Evolutionary conservation across 257 asterid species (phyloP).

Genomic region (Solanum raphanifolium): DNA sequence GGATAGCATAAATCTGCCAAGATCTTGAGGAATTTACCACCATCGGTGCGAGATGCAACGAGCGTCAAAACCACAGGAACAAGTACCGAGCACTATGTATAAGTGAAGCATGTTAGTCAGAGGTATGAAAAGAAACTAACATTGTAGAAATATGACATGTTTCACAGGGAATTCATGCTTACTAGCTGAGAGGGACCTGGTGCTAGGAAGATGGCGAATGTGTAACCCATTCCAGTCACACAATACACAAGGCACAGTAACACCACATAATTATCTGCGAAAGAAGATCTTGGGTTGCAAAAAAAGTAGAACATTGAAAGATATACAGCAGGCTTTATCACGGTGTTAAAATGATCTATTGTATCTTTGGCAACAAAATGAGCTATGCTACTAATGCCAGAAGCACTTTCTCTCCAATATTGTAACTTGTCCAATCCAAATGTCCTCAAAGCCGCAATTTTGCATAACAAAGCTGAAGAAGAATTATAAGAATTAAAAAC

Average conservation of each 20-base stretch:
- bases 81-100: constrained; percentile 61
- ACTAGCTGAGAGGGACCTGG: constrained; percentile 98
- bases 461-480: constrained; percentile 82
- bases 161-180: constrained; percentile 5
- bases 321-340: constrained; percentile 85
- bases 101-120: neutral
- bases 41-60: constrained; percentile 49
- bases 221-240: constrained; percentile 85
- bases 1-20: constrained; percentile 61
- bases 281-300: constrained; percentile 79
- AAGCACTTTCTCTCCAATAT: constrained; percentile 86
- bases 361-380: constrained; percentile 88
- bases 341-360: constrained; percentile 63
- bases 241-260: constrained; percentile 90
- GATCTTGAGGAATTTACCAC: constrained; percentile 29
- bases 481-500: neutral
- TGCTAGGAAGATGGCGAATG: constrained; percentile 74
- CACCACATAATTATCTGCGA: constrained; percentile 53
- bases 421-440: constrained; percentile 85
- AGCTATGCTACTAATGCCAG: constrained; percentile 91
- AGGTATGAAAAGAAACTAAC: neutral
- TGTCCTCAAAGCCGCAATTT: constrained; percentile 83
- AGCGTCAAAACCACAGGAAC: constrained; percentile 93
- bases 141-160: neutral
- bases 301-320: constrained; percentile 94